phyloP scores from a whole-genome alignment of 192 early-diverging fungal species.

The Spinellus fusiger region DNA sequence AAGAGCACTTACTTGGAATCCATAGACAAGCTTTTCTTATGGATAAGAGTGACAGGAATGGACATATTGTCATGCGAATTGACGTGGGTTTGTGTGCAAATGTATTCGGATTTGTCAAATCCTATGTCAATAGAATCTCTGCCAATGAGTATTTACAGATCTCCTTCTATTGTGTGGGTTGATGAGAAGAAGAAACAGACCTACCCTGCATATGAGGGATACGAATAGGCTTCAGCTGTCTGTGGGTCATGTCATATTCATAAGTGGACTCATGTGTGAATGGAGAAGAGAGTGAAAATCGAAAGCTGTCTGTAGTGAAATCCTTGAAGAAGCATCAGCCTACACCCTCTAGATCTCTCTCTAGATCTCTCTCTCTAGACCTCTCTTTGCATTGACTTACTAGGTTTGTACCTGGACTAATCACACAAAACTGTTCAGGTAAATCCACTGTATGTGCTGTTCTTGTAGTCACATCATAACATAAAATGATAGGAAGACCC shows the following conservation, averaged over 20 bases:
- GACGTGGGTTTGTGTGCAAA: constrained; percentile 41
- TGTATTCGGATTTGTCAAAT: constrained; percentile 40
- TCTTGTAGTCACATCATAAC: constrained; percentile 35
- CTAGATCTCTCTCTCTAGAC: background rate
- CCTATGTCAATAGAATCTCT: constrained; percentile 14
- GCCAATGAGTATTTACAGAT: background rate
- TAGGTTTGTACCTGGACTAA: constrained; percentile 54
- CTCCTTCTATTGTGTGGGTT: background rate
- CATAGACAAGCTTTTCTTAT: constrained; percentile 39
- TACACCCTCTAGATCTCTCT: background rate
- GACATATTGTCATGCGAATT: constrained; percentile 32
- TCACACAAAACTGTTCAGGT: constrained; percentile 49
- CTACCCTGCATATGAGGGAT: constrained; percentile 44
- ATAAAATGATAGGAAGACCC: constrained; percentile 48
- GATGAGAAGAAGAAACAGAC: background rate
- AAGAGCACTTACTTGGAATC: constrained; percentile 29
- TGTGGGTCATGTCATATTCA: constrained; percentile 58
- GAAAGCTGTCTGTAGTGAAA: constrained; percentile 50
- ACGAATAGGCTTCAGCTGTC: constrained; percentile 35
- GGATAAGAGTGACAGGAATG: constrained; percentile 65
- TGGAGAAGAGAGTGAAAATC: constrained; percentile 58
- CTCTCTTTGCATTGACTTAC: constrained; percentile 15
- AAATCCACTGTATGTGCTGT: constrained; percentile 38
- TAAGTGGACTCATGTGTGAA: constrained; percentile 58
- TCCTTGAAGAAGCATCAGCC: constrained; percentile 26